Evolutionary conservation across 1,139 yeast genomes (phyloP).

Genomic region (Yarrowia galli): DNA sequence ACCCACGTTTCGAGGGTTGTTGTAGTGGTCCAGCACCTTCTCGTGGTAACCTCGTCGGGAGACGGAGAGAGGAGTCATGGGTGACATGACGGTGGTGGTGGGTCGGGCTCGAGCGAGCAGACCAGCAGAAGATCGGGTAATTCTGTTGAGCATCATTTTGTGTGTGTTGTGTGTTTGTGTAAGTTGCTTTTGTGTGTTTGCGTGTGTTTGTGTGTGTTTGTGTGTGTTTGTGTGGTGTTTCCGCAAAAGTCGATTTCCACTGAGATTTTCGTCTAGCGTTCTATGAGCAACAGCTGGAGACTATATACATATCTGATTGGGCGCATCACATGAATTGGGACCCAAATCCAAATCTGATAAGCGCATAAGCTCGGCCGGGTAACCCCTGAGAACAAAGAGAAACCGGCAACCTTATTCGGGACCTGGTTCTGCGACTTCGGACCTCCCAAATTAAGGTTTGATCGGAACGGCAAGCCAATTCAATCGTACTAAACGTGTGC

Average conservation of each 20-base stretch:
- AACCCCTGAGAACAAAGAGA: neutral
- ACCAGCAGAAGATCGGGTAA: constrained; percentile 19
- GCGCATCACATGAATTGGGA: constrained; percentile 33
- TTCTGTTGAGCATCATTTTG: constrained; percentile 17
- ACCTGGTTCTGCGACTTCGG: constrained; percentile 19
- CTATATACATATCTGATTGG: constrained; percentile 36
- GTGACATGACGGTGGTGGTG: constrained; percentile 8
- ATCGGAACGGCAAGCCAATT: neutral
- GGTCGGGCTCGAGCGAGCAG: constrained; percentile 33
- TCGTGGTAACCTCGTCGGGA: constrained; percentile 48
- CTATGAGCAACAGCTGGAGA: neutral
- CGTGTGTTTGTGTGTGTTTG: neutral
- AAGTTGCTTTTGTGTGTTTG: neutral
- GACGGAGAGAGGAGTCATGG: neutral
- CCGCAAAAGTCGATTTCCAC: neutral
- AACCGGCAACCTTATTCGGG: neutral
- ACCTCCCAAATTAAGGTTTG: neutral
- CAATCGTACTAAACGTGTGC: no score
- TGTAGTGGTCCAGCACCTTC: constrained; percentile 81
- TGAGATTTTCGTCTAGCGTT: constrained; percentile 26
- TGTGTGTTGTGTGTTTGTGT: neutral
- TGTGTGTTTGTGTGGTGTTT: neutral
- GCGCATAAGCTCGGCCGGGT: constrained; percentile 29
- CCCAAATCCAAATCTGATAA: constrained; percentile 35
- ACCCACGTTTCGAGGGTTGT: constrained; percentile 97